A percentile compares a stretch with the other conserved stretches of the same genome.
These are phyloP conservation scores for Pythium utonaiense DNA, from an alignment of 352 stramenopile species.

Conservation along the genomic window DNA sequence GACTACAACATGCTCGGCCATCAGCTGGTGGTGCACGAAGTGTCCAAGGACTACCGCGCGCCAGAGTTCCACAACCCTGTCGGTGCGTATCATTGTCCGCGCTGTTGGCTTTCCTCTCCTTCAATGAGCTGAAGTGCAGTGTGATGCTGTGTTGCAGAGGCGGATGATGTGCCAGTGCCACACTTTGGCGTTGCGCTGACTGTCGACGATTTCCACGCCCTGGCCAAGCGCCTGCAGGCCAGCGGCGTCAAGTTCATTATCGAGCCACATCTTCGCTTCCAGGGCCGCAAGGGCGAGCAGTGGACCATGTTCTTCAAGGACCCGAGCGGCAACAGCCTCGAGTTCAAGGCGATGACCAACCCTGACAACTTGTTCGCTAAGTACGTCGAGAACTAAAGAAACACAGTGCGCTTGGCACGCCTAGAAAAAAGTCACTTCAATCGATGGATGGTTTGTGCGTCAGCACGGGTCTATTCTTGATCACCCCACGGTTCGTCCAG, in stretches of 20 bases:
- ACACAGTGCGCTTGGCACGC: too few relatives aligned
- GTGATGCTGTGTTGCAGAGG: conserved; percentile 41
- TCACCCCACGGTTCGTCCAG: conserved; percentile 34
- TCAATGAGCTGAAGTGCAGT: not conserved
- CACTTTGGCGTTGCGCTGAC: conserved; percentile 94
- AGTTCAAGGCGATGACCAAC: conserved; percentile 99
- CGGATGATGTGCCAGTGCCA: conserved; percentile 96
- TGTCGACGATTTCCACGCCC: conserved; percentile 89
- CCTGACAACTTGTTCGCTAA: conserved; percentile 98
- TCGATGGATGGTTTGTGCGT: not conserved
- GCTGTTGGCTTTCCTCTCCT: too few relatives aligned
- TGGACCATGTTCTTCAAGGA: conserved; percentile 99
- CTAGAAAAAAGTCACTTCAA: too few relatives aligned
- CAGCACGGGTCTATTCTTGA: conserved; percentile 8
- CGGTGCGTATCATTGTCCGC: conserved; percentile 31
- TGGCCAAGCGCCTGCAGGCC: conserved; percentile 80
- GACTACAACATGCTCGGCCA: conserved; percentile 90
- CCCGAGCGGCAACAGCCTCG: conserved; percentile 96
- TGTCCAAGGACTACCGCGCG: conserved; percentile 90
- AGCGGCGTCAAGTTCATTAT: conserved; percentile 93
- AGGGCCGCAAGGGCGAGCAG: conserved; percentile 94
- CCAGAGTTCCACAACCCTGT: conserved; percentile 96
- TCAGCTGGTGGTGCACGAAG: conserved; percentile 89
- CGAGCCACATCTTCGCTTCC: conserved; percentile 93
- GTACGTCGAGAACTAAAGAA: conserved; percentile 82